phyloP scores from a whole-genome alignment of 2,329 filamentous ascomycete species.

The Fusarium phyllophilum region DNA sequence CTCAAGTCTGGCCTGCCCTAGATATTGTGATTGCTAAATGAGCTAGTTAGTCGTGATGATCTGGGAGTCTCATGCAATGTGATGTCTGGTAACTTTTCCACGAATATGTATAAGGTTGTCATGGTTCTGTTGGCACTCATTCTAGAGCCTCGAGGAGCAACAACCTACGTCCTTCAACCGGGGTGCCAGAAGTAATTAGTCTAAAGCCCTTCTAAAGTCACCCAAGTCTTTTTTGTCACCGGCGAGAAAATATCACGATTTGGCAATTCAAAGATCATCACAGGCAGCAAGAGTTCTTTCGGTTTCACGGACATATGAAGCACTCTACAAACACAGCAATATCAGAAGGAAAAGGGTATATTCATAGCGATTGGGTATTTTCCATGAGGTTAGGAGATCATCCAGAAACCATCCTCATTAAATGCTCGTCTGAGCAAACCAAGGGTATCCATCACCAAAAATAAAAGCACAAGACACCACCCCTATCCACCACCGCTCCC shows the following conservation, averaged over 20 bases:
- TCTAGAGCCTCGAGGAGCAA: background rate
- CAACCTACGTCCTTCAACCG: background rate
- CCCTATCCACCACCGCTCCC: background rate
- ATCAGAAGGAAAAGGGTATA: slow-evolving; percentile 1
- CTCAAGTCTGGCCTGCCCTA: slow-evolving; percentile 5
- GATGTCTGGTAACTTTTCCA: background rate
- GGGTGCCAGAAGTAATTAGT: too few species aligned
- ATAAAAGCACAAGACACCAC: background rate
- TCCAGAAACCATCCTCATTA: slow-evolving; percentile 27
- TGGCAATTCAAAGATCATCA: background rate
- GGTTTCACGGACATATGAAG: background rate
- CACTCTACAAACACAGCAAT: background rate
- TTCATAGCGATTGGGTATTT: slow-evolving; percentile 39
- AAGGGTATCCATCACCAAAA: slow-evolving; percentile 30
- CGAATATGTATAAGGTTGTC: background rate
- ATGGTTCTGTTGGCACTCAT: background rate
- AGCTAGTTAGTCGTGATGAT: background rate
- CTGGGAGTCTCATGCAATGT: background rate
- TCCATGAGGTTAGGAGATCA: slow-evolving; percentile 12
- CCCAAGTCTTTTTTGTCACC: background rate
- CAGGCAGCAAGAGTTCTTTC: background rate
- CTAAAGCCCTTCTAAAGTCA: too few species aligned
- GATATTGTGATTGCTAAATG: slow-evolving; percentile 10
- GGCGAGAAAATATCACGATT: background rate
- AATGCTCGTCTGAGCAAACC: slow-evolving; percentile 13